These are phyloP conservation scores for Eustoma russellianum DNA, from an alignment of 257 asterid genomes.

Conservation along the genomic window DNA sequence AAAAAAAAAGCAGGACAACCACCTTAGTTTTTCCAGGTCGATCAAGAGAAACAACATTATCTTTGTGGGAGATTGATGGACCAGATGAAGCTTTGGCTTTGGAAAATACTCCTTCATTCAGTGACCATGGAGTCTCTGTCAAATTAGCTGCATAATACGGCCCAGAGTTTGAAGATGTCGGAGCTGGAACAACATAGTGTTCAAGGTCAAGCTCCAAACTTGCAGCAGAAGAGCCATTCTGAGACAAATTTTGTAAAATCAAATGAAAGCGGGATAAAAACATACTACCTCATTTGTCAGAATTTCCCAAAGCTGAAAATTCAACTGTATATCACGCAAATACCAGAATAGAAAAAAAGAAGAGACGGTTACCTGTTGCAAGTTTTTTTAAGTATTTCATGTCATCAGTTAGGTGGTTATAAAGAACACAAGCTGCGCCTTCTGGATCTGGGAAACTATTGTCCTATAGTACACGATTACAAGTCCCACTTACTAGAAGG, in stretches of 20 bases:
- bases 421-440: no score
- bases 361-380: no score
- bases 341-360: no score
- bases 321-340: no score
- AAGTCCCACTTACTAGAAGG: no score
- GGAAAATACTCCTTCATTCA: constrained; percentile 52
- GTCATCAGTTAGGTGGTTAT: no score
- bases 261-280: background rate
- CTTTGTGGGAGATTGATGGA: constrained; percentile 31
- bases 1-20: constrained; percentile 12
- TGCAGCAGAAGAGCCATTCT: constrained; percentile 76
- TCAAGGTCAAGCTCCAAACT: constrained; percentile 94
- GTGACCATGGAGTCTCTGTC: constrained; percentile 90
- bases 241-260: constrained; percentile 14
- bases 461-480: no score
- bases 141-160: constrained; percentile 85
- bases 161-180: constrained; percentile 65
- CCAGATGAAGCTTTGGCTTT: constrained; percentile 41
- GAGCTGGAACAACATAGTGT: constrained; percentile 95
- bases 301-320: no score
- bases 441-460: no score
- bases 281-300: background rate
- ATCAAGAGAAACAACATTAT: constrained; percentile 44
- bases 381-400: no score
- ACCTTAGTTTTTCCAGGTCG: constrained; percentile 45